Percentiles rank a stretch among this genome's conserved stretches.
phyloP scores from a whole-genome alignment of 305 asterid species.

The Caryopteris hybrid region DNA sequence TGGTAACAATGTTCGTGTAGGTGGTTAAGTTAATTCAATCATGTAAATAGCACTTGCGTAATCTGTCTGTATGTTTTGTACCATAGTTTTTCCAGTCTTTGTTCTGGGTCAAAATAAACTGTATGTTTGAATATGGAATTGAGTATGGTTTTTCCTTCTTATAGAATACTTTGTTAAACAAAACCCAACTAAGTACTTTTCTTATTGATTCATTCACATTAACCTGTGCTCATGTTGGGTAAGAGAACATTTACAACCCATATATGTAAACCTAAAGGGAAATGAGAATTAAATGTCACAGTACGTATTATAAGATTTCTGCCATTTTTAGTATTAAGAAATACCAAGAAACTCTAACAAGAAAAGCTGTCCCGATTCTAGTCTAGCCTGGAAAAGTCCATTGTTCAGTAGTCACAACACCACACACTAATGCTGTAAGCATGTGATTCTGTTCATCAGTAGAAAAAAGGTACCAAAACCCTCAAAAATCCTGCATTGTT shows the following conservation, averaged over 20 bases:
- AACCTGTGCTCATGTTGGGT: too few relatives aligned
- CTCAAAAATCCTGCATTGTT: not conserved
- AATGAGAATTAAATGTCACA: too few relatives aligned
- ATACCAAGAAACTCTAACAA: not conserved
- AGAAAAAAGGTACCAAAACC: not conserved
- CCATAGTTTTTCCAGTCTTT: too few relatives aligned
- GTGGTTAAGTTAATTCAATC: slow-evolving; percentile 9
- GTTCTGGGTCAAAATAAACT: not conserved
- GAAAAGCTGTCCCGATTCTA: not conserved
- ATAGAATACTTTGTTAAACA: too few relatives aligned
- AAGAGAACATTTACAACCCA: too few relatives aligned
- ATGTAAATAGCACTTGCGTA: not conserved
- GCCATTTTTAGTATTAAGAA: too few relatives aligned
- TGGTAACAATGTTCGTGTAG: slow-evolving; percentile 12
- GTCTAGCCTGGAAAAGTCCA: not conserved
- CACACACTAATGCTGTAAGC: not conserved
- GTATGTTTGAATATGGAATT: not conserved
- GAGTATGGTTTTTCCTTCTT: too few relatives aligned
- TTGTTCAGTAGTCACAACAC: not conserved
- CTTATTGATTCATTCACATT: too few relatives aligned
- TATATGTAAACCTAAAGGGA: too few relatives aligned
- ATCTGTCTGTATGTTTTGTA: not conserved
- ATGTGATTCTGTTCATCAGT: slow-evolving; percentile 3
- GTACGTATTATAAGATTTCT: too few relatives aligned
- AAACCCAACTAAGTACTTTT: too few relatives aligned